These are phyloP conservation scores for Candida tibetensis DNA, from an alignment of 805 yeast genomes.

Conservation along the genomic window DNA sequence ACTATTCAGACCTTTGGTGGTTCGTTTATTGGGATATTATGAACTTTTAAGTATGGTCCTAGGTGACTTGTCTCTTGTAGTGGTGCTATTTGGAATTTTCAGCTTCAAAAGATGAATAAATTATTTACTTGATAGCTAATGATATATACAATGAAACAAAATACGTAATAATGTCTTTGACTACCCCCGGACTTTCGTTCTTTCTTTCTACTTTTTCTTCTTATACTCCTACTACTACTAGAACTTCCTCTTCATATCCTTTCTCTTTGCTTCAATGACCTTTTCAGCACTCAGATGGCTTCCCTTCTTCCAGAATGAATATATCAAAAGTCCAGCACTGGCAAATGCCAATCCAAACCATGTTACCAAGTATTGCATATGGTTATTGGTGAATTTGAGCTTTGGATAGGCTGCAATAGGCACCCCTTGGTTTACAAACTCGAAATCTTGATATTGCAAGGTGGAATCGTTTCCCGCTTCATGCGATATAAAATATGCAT, in stretches of 20 bases:
- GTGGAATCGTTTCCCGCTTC: slow-evolving; percentile 28
- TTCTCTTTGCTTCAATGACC: slow-evolving; percentile 38
- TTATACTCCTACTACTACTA: not conserved
- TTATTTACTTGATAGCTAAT: not conserved
- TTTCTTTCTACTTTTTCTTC: not conserved
- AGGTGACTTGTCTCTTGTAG: slow-evolving; percentile 36
- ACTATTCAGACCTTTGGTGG: slow-evolving; percentile 26
- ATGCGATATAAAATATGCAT: slow-evolving; percentile 19
- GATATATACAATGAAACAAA: not conserved
- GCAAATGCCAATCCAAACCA: slow-evolving; percentile 89
- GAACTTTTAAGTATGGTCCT: slow-evolving; percentile 34
- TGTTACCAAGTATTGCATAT: slow-evolving; percentile 85
- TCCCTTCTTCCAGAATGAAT: slow-evolving; percentile 28
- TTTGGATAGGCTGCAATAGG: slow-evolving; percentile 85
- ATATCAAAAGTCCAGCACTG: slow-evolving; percentile 62
- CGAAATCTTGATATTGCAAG: slow-evolving; percentile 40
- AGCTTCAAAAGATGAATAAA: slow-evolving; percentile 17
- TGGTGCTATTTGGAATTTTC: slow-evolving; percentile 37
- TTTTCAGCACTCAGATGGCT: slow-evolving; percentile 37
- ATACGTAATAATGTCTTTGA: too few species aligned
- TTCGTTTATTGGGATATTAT: slow-evolving; percentile 32
- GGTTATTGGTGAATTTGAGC: slow-evolving; percentile 82
- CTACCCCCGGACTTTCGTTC: too few species aligned
- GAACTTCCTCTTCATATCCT: slow-evolving; percentile 30
- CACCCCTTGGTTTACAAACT: slow-evolving; percentile 76